Base-by-base conservation (phyloP, 1,284 basidiomycete species). In the Sparassis latifolia region DNA sequence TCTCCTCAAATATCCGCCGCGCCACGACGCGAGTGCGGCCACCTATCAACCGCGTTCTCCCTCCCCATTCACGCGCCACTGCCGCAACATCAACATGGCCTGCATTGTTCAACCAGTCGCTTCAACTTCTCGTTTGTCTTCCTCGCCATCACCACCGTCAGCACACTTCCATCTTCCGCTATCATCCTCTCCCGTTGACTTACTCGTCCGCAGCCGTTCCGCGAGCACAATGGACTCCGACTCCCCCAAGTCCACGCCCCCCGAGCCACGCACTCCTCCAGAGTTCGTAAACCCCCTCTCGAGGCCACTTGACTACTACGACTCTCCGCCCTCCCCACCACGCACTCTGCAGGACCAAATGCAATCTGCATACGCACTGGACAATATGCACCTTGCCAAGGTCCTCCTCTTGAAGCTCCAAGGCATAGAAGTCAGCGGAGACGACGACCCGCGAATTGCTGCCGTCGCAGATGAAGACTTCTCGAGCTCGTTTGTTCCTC, bases 381-480 rank as follows among this genome's bases (percentile, higher is more conserved):
- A 84, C 62, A 70, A 86, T 67, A 76, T 85, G 53, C 80, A 78
- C 52, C 73, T 78, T 51, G 81, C 83, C 40, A 82, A 81, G 68
- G 70, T 80, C 32, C 72, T 86, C 28, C 71, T 82, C 10, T 68
- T 86, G 49, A 73, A 75, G 37, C 75, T 84, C 55, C 76, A 78
- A 52, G 82, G 81, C 53, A 74, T 83, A 48, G 74, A 81, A 50
- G 76, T 83, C 58, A 70, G 73, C 10, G 72, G 72, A 20, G 77
- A 80, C 60, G 65, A 75, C 52, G 82, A 84, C 64, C 80, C 82
- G 1, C 75, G 80, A 46, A 82, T 84, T 48, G 79, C 74, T 33
- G 69, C 73, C 28, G 80, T 84, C 42, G 72, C 71, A 54, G 82
- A 85, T 66, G 81, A 82, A 58, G 84, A 84, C 62, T 84, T 85